phyloP scores from a whole-genome alignment of 768 basidiomycete genomes.

The Suillus sp. region DNA sequence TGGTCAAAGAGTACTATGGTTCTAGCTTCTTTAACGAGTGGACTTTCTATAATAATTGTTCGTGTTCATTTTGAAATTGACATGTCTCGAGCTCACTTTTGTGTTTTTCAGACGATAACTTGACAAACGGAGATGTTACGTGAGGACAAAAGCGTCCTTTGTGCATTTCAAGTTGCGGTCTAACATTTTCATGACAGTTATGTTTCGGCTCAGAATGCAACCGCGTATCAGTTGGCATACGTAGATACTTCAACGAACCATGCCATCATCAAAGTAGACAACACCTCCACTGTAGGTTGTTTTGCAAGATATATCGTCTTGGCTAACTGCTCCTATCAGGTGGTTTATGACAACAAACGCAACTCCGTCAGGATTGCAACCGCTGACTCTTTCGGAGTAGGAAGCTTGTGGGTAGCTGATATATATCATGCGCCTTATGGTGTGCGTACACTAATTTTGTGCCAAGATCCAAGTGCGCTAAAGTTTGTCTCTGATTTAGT shows the following conservation, averaged over 20 bases:
- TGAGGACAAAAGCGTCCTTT: conserved; percentile 27
- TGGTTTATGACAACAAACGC: conserved; percentile 53
- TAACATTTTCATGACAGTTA: conserved; percentile 40
- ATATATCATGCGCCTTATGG: conserved; percentile 67
- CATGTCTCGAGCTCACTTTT: conserved; percentile 9
- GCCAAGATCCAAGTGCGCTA: conserved; percentile 11
- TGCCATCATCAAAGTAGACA: conserved; percentile 79
- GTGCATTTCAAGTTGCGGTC: not conserved
- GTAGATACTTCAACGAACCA: conserved; percentile 65
- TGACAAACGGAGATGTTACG: conserved; percentile 67
- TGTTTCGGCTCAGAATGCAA: conserved; percentile 45
- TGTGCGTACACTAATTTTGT: conserved; percentile 38
- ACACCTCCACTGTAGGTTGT: conserved; percentile 51
- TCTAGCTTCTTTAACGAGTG: conserved; percentile 67
- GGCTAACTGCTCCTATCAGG: conserved; percentile 20
- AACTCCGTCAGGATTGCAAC: conserved; percentile 68
- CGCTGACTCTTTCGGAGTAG: conserved; percentile 56
- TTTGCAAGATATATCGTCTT: not conserved
- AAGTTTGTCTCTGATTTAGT: conserved; percentile 39
- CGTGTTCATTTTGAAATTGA: conserved; percentile 22
- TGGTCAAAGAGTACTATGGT: conserved; percentile 60
- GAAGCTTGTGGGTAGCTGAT: conserved; percentile 66
- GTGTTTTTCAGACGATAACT: conserved; percentile 55
- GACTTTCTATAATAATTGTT: conserved; percentile 63
- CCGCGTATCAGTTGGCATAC: conserved; percentile 55